phyloP scores from a whole-genome alignment of 768 basidiomycete species.

The Tylopilus sp. region DNA sequence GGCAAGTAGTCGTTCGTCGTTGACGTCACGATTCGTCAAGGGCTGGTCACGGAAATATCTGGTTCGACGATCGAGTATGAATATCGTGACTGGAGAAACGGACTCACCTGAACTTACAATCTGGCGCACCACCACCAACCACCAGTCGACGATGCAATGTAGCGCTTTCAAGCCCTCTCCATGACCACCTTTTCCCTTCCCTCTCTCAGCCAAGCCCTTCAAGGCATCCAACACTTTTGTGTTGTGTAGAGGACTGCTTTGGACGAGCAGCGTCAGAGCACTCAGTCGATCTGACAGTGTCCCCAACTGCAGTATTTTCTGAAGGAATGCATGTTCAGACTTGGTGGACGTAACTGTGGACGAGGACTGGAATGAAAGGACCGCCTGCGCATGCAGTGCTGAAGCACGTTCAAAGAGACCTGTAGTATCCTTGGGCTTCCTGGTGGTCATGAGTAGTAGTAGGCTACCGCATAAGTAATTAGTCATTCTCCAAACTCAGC shows the following conservation, averaged over 20 bases:
- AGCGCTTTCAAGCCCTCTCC: slow-evolving; percentile 90
- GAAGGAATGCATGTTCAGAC: slow-evolving; percentile 78
- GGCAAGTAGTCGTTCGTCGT: slow-evolving; percentile 68
- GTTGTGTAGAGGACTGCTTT: slow-evolving; percentile 86
- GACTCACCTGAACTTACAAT: slow-evolving; percentile 79
- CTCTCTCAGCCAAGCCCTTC: slow-evolving; percentile 70
- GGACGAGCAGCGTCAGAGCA: slow-evolving; percentile 85
- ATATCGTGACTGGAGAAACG: not conserved
- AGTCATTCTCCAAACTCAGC: no score
- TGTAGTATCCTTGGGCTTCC: no score
- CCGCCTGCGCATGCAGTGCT: slow-evolving; percentile 43
- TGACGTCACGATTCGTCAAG: slow-evolving; percentile 54
- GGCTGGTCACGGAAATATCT: slow-evolving; percentile 94
- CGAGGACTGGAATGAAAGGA: slow-evolving; percentile 46
- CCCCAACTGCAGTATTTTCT: slow-evolving; percentile 81
- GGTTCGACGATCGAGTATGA: not conserved
- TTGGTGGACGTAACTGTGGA: slow-evolving; percentile 43
- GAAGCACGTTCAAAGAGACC: slow-evolving; percentile 44
- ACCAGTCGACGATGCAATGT: slow-evolving; percentile 94
- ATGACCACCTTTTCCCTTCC: slow-evolving; percentile 82
- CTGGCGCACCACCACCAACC: slow-evolving; percentile 89
- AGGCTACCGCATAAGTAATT: no score
- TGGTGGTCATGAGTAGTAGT: no score
- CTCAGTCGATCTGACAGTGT: slow-evolving; percentile 91
- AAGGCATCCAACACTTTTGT: slow-evolving; percentile 74